phyloP scores from a whole-genome alignment of 1,139 yeast species.

The Yueomyces sp. region DNA sequence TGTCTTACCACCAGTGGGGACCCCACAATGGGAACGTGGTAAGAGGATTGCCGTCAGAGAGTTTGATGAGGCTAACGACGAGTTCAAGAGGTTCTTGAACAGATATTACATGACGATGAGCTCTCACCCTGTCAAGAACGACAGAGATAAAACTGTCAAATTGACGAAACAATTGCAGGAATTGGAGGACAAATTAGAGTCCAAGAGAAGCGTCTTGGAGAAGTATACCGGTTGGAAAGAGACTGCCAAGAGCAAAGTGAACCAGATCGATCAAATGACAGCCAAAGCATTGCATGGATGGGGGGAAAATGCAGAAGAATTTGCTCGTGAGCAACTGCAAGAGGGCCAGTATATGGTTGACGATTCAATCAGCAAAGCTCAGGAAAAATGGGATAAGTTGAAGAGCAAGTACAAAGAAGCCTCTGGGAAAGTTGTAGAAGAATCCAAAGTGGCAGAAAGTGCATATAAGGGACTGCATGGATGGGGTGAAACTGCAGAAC shows the following conservation, averaged over 20 bases:
- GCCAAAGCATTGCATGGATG: constrained; percentile 27
- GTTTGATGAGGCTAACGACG: constrained; percentile 18
- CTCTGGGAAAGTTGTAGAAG: constrained; percentile 10
- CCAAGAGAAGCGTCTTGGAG: constrained; percentile 2
- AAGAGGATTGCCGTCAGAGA: constrained; percentile 21
- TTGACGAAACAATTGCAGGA: not conserved
- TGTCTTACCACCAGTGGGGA: not conserved
- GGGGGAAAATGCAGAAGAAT: constrained; percentile 32
- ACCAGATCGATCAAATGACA: constrained; percentile 6
- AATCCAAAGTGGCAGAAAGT: constrained; percentile 22
- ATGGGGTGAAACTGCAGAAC: constrained; percentile 34
- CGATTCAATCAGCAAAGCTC: constrained; percentile 17
- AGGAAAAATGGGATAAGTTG: constrained; percentile 13
- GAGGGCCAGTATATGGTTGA: constrained; percentile 14
- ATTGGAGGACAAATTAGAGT: constrained; percentile 1
- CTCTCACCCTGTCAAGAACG: not conserved
- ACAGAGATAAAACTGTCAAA: not conserved
- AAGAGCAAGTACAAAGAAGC: constrained; percentile 8
- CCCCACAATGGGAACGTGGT: not conserved
- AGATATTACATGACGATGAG: constrained; percentile 1
- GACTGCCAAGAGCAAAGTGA: not conserved
- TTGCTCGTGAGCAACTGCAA: constrained; percentile 30
- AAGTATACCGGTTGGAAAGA: not conserved
- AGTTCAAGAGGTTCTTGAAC: constrained; percentile 11
- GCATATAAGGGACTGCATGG: constrained; percentile 29